Evolutionary conservation across 495 filamentous ascomycete species (phyloP), one percentile per base, ranked within the genome.

Genomic region (Penicillium daleae): DNA sequence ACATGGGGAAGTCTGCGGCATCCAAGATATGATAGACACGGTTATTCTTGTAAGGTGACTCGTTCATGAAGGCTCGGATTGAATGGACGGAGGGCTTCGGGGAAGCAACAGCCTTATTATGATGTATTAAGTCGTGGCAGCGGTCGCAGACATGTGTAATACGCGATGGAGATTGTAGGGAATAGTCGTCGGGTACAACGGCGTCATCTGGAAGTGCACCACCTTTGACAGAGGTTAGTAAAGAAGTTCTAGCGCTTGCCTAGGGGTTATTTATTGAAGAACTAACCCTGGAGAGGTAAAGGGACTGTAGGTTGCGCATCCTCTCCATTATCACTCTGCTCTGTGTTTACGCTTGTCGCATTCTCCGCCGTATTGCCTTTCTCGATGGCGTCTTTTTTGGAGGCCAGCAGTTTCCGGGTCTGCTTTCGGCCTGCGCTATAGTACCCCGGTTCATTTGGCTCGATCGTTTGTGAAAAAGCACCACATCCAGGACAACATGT

Each of bases 11-110:
- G 71, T 99, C 95, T 17, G 93, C 96, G 5, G 95, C 95, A 69
- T 99, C 95, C n/a, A 98, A 70, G n/a, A 99, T 82, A 73, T 97
- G 93, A 73, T 97, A 99, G 57, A 99, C 85, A 66, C 96, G 93
- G 71, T 98, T 98, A 64, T 89, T 79, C 68, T 88, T 91, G 72
- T 95, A 84, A 1, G 92, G 92, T 0, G 94, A 93, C 64, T 94
- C 90, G 21, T 86, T 80, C 26, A 99, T 88, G n/a, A 89, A 96
- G 27, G 90, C 86, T 29, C 85, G 81, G 29, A 99, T 86, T 0
- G 91, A 87, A 22, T 91, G 79, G 52, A 97, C 78, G 7, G 88
- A 85, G 0, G 95, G 95, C 66, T 96, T 91, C 27, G 82, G 74
- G 40, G 93, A 90, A 15, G 90, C 82, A 9, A 84, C 78, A 6